Evolutionary conservation across 257 asterid genomes (phyloP).

Genomic region (Euphrasia confusa): DNA sequence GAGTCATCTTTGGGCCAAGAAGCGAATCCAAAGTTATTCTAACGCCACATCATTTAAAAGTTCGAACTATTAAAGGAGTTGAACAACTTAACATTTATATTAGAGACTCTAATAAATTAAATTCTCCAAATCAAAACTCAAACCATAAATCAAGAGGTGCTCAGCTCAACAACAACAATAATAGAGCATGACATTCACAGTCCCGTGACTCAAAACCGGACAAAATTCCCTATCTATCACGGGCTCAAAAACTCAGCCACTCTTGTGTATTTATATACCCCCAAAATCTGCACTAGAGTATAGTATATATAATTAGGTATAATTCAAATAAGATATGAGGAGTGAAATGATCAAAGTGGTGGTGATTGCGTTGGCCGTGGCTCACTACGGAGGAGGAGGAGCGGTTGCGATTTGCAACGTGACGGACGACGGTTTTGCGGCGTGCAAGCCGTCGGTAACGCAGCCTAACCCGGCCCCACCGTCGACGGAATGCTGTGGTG

Average conservation of each 20-base stretch:
- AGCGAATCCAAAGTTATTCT: too few relatives aligned
- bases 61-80: too few relatives aligned
- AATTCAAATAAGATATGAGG: neutral
- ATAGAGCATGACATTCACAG: neutral
- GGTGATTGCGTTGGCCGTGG: constrained; percentile 13
- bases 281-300: neutral
- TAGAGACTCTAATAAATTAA: too few relatives aligned
- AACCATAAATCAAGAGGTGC: too few relatives aligned
- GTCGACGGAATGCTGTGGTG: constrained; percentile 48
- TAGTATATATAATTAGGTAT: too few relatives aligned
- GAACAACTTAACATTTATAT: too few relatives aligned
- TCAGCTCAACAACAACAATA: neutral
- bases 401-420: constrained; percentile 38
- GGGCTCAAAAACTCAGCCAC: constrained; percentile 20
- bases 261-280: constrained; percentile 11
- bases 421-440: constrained; percentile 47
- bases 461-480: constrained; percentile 53
- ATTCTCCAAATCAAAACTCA: too few relatives aligned
- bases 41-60: too few relatives aligned
- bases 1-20: too few relatives aligned
- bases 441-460: constrained; percentile 56
- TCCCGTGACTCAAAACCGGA: constrained; percentile 38
- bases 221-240: constrained; percentile 36
- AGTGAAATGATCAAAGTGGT: constrained; percentile 18
- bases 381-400: constrained; percentile 27